These are phyloP conservation scores for Exophiala aquamarina DNA, from an alignment of 2,329 filamentous ascomycete species.

Conservation along the genomic window DNA sequence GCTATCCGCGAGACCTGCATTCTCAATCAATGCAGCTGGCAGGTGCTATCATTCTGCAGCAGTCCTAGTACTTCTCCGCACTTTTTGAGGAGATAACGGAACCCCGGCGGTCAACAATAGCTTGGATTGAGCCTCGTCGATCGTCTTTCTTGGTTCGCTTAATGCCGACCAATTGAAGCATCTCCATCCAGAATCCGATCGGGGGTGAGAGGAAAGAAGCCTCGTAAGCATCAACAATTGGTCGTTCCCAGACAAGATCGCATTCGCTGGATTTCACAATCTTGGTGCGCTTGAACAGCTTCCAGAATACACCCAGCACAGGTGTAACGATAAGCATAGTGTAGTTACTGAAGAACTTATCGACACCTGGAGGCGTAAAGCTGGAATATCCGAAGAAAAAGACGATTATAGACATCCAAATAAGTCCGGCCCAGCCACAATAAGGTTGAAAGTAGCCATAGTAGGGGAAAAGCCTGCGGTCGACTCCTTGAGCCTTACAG, in stretches of 20 bases:
- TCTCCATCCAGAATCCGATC: constrained; percentile 32
- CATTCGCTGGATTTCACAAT: constrained; percentile 55
- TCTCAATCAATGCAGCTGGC: too few relatives aligned
- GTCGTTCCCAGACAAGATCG: constrained; percentile 63
- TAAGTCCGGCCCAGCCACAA: constrained; percentile 40
- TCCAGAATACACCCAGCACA: constrained; percentile 61
- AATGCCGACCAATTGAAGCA: constrained; percentile 24
- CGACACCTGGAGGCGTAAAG: constrained; percentile 62
- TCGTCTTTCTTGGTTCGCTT: constrained; percentile 15
- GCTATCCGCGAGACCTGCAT: too few relatives aligned
- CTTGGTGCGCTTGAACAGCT: constrained; percentile 61
- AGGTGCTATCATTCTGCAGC: too few relatives aligned
- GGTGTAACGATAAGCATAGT: constrained; percentile 58
- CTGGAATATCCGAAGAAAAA: constrained; percentile 53
- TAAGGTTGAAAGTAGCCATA: constrained; percentile 60
- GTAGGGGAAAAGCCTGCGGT: constrained; percentile 58
- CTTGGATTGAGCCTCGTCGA: too few relatives aligned
- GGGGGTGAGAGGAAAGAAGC: constrained; percentile 50
- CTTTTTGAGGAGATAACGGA: too few relatives aligned
- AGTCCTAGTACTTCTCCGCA: too few relatives aligned
- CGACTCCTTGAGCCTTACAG: constrained; percentile 50
- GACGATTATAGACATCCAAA: constrained; percentile 43
- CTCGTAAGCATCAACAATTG: constrained; percentile 60
- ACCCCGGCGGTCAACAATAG: too few relatives aligned
- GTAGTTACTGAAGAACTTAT: constrained; percentile 66